Evolutionary conservation across 805 yeast genomes (phyloP), one percentile per base, ranked within the genome.

Genomic region (Starmera dryadoides): DNA sequence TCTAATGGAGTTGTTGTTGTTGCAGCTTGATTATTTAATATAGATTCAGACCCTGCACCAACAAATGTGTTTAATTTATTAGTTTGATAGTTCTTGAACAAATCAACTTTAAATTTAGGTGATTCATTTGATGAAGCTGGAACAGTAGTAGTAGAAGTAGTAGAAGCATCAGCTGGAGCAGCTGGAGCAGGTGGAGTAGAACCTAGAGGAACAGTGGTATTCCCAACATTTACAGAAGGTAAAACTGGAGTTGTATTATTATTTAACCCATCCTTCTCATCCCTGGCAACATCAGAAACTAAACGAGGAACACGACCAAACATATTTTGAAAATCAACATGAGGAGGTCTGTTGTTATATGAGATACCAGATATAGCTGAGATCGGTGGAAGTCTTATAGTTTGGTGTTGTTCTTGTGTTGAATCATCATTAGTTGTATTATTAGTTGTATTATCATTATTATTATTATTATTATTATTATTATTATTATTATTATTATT

Each of bases 351-450:
- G 28, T 8, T 25, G 28, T 4, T 25, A n/a, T 25, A 25, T 25
- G 28, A 25, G 12, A 25, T 25, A n/a, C 28, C 28, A 11, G 28
- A 25, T 11, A 25, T 25, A 4, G 28, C 28, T 5, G 70, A 64
- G 14, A 66, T 61, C 1, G 71, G 69, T 10, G 72, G 71, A 10
- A 66, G 47, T 31, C 64, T 55, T 18, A 65, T 57, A 3, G 50
- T 49, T 17, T 33, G 36, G 14, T n/a, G 9, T n/a, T 25, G 28
- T 12, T 25, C 28, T 25, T 8, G 28, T 12, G 10, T 22, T 8
- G 28, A 12, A 25, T 25, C 12, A 4, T 12, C 12, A 8, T 25
- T 25, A n/a, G 11, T 25, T 11, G 9, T 25, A 10, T 8, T 10
- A 22, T 22, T 22, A 22, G 7, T 22, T 10, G 25, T 8, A 10